phyloP scores from a whole-genome alignment of 768 basidiomycete species.

The Saitozyma podzolica region DNA sequence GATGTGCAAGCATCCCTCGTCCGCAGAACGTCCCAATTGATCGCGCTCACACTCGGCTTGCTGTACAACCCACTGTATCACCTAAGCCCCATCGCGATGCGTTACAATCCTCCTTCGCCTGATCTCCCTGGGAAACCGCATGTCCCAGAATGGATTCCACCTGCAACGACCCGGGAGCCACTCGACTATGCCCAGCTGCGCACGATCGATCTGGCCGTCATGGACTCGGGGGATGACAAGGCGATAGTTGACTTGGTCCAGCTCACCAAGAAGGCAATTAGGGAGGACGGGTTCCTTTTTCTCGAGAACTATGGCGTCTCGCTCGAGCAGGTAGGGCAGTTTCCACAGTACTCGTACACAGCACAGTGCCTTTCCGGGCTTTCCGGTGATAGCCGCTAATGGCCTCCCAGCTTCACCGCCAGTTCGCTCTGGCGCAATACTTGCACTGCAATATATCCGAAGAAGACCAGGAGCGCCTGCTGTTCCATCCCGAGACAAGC shows the following conservation, averaged over 20 bases:
- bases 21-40: no score
- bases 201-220: conserved; percentile 25
- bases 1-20: no score
- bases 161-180: conserved; percentile 8
- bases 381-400: neutral
- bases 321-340: conserved; percentile 15
- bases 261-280: conserved; percentile 21
- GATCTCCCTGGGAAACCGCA: conserved; percentile 14
- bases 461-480: conserved; percentile 26
- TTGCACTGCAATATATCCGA: conserved; percentile 24
- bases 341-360: no score
- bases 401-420: conserved; percentile 27
- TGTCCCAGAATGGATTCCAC: conserved; percentile 18
- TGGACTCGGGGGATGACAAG: conserved; percentile 21
- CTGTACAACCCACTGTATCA: no score
- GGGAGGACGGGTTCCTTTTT: conserved; percentile 33
- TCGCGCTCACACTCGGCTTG: no score
- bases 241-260: conserved; percentile 21
- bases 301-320: conserved; percentile 30
- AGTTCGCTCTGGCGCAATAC: conserved; percentile 33
- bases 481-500: conserved; percentile 23
- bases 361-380: no score
- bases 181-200: conserved; percentile 29
- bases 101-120: conserved; percentile 23
- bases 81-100: neutral